Percentiles rank a stretch among this genome's conserved stretches.
Conservation (phyloP, 192 early-diverging fungal genomes). For the Coemansia sp. region DNA sequence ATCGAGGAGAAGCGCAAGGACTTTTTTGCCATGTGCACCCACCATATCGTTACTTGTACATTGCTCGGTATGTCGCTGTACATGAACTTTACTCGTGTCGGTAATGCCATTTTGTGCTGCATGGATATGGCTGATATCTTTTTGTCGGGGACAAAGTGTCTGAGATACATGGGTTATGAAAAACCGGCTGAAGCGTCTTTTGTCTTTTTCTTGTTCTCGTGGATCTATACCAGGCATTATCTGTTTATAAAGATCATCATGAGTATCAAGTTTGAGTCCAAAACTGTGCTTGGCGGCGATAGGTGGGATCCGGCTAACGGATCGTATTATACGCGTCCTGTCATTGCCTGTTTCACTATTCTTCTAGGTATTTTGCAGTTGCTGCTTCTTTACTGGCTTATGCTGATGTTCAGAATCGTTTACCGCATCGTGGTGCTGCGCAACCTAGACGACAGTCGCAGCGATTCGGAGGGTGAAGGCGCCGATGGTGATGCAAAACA, state of each 20-base stretch:
- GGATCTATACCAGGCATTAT: constrained; percentile 76
- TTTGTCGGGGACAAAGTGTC: constrained; percentile 71
- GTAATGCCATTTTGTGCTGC: constrained; percentile 73
- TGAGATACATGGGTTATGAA: constrained; percentile 68
- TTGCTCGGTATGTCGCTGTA: constrained; percentile 66
- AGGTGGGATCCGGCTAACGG: constrained; percentile 30
- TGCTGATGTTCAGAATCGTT: constrained; percentile 64
- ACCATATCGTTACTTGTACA: constrained; percentile 75
- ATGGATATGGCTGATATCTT: constrained; percentile 84
- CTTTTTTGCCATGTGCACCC: constrained; percentile 66
- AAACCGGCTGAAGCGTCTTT: constrained; percentile 63
- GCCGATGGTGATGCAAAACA: constrained; percentile 6
- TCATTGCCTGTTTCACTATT: constrained; percentile 18
- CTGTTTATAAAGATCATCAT: constrained; percentile 65
- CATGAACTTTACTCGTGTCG: constrained; percentile 71
- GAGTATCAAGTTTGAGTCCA: constrained; percentile 59
- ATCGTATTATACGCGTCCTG: constrained; percentile 21
- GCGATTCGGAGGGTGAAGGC: constrained; percentile 61
- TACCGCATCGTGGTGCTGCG: constrained; percentile 58
- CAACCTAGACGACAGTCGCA: constrained; percentile 65
- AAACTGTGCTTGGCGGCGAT: constrained; percentile 5
- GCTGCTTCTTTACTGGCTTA: constrained; percentile 70
- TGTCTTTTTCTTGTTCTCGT: constrained; percentile 65
- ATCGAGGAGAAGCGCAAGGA: constrained; percentile 76
- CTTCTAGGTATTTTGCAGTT: constrained; percentile 57